These are phyloP conservation scores for Begonia fuchsioides DNA, from an alignment of 306 rosid species.

Conservation along the genomic window DNA sequence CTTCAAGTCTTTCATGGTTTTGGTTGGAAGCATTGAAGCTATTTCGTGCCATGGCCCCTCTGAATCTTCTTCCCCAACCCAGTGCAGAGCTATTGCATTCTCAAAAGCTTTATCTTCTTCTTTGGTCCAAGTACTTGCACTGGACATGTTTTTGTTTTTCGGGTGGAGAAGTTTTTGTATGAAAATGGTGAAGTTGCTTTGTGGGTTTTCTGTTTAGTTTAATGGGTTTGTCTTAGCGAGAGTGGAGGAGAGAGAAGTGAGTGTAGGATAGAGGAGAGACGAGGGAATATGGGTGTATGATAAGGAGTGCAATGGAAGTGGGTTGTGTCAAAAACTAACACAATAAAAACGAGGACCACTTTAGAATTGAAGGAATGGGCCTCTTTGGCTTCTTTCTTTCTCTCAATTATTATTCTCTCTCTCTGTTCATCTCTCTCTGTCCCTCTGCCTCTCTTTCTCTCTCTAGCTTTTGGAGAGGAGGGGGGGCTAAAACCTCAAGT, in stretches of 20 bases:
- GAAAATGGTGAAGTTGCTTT: slow-evolving; percentile 15
- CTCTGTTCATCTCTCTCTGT: too few species aligned
- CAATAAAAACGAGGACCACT: slow-evolving; percentile 62
- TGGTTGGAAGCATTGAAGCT: slow-evolving; percentile 53
- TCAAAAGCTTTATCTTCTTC: slow-evolving; percentile 92
- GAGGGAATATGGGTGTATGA: slow-evolving; percentile 30
- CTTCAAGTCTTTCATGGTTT: slow-evolving; percentile 59
- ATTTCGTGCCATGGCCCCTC: slow-evolving; percentile 77
- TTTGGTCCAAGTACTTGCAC: slow-evolving; percentile 52
- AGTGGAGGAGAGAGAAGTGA: slow-evolving; percentile 22
- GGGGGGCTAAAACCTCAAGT: too few species aligned
- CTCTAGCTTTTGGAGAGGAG: too few species aligned
- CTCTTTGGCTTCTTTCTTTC: slow-evolving; percentile 39
- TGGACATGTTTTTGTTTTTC: slow-evolving; percentile 37
- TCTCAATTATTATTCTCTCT: slow-evolving; percentile 5
- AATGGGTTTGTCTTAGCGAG: background rate
- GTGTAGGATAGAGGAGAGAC: background rate
- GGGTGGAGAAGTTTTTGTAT: slow-evolving; percentile 14
- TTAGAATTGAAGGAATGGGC: slow-evolving; percentile 48
- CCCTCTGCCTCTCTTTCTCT: too few species aligned
- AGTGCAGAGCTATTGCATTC: slow-evolving; percentile 74
- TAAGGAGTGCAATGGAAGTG: slow-evolving; percentile 25
- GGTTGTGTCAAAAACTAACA: slow-evolving; percentile 38
- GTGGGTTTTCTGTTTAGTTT: slow-evolving; percentile 9
- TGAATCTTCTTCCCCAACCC: slow-evolving; percentile 37